phyloP scores from a whole-genome alignment of 306 rosid species.

The Cyamopsis tetragonoloba region DNA sequence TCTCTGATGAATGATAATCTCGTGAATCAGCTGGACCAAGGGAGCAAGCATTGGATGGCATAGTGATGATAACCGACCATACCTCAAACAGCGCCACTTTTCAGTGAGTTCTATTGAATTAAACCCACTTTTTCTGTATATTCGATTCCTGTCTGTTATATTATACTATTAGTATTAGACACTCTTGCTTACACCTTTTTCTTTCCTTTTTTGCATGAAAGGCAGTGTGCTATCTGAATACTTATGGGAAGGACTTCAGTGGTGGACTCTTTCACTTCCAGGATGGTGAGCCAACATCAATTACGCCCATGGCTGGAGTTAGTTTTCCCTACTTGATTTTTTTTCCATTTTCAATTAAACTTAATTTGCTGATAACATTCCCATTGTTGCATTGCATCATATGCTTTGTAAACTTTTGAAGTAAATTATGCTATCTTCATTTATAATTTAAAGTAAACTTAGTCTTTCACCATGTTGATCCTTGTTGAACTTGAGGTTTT shows the following conservation, averaged over 20 bases:
- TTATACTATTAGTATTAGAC: too few relatives aligned
- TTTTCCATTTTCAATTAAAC: background rate
- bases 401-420: background rate
- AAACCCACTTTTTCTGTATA: background rate
- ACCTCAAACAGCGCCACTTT: constrained; percentile 79
- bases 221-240: constrained; percentile 87
- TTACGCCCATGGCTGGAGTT: constrained; percentile 71
- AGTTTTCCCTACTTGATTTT: constrained; percentile 29
- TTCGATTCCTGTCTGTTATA: background rate
- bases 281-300: constrained; percentile 64
- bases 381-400: background rate
- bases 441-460: background rate
- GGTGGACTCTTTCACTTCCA: constrained; percentile 87
- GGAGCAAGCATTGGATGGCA: constrained; percentile 98
- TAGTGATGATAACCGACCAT: constrained; percentile 87
- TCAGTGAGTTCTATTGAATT: constrained; percentile 49
- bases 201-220: constrained; percentile 35
- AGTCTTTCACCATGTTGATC: constrained; percentile 11
- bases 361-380: background rate
- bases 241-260: constrained; percentile 61
- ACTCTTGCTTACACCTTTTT: constrained; percentile 29
- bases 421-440: background rate
- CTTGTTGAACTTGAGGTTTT: background rate
- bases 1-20: constrained; percentile 7
- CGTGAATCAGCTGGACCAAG: constrained; percentile 63